Conservation (phyloP, 2,329 filamentous ascomycete genomes). For the Monosporascus sp. region DNA sequence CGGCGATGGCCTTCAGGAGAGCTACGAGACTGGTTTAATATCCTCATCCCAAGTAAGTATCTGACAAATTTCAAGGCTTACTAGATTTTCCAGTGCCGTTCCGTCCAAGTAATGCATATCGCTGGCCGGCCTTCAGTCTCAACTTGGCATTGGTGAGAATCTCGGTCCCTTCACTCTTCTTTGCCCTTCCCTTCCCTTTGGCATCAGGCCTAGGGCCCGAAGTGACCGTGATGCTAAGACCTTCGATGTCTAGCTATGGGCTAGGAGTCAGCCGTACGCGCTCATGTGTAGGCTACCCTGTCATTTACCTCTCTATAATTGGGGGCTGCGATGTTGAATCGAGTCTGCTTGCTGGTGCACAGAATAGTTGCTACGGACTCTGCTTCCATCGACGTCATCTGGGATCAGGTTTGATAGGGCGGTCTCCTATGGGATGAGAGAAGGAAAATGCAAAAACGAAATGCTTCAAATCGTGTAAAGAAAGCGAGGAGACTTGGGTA, state of each 20-base stretch:
- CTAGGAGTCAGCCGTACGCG: background rate
- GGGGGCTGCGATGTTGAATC: slow-evolving; percentile 55
- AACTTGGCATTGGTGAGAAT: slow-evolving; percentile 67
- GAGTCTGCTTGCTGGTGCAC: slow-evolving; percentile 62
- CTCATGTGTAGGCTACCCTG: background rate
- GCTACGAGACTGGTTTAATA: slow-evolving; percentile 37
- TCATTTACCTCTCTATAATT: slow-evolving; percentile 50
- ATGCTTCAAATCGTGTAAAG: too few species aligned
- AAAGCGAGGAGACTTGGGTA: too few species aligned
- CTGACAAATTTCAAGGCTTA: slow-evolving; percentile 29
- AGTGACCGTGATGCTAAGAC: slow-evolving; percentile 63
- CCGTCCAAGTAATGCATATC: slow-evolving; percentile 74
- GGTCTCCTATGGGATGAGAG: too few species aligned
- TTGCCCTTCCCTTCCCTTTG: slow-evolving; percentile 44
- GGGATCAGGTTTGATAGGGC: background rate
- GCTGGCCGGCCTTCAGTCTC: slow-evolving; percentile 64
- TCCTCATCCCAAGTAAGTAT: background rate
- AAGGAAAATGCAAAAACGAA: too few species aligned
- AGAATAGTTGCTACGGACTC: slow-evolving; percentile 51
- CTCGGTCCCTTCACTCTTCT: slow-evolving; percentile 52
- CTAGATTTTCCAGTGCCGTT: slow-evolving; percentile 84
- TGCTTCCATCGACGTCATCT: slow-evolving; percentile 44
- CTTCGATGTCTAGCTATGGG: slow-evolving; percentile 63
- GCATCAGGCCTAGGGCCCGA: slow-evolving; percentile 29
- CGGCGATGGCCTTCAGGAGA: slow-evolving; percentile 67